phyloP scores from a whole-genome alignment of 2,329 filamentous ascomycete genomes.

The Xylaria polymorpha region DNA sequence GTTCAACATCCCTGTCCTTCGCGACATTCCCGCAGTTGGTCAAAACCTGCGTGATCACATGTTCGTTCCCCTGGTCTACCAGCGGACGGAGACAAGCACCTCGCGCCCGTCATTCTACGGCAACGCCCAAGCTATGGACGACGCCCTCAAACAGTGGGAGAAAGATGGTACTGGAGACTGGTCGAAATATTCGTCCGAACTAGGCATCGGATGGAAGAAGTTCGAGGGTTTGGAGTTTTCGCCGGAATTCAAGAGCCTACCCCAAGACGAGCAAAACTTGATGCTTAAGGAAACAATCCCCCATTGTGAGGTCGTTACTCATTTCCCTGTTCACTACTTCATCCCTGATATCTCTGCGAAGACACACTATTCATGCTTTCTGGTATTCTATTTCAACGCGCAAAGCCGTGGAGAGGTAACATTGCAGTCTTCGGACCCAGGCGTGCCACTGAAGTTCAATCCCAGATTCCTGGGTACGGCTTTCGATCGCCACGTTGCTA shows the following conservation, averaged over 20 bases:
- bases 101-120: constrained; percentile 60
- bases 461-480: constrained; percentile 64
- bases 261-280: constrained; percentile 56
- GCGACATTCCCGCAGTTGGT: constrained; percentile 54
- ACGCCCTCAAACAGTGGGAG: constrained; percentile 60
- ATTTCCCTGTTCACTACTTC: constrained; percentile 53
- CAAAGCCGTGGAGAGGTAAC: constrained; percentile 64
- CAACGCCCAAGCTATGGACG: constrained; percentile 54
- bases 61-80: constrained; percentile 54
- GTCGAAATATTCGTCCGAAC: constrained; percentile 54
- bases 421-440: constrained; percentile 64
- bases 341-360: constrained; percentile 53
- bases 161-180: constrained; percentile 56
- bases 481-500: constrained; percentile 64
- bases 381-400: constrained; percentile 61
- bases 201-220: constrained; percentile 59
- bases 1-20: constrained; percentile 52
- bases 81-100: constrained; percentile 55
- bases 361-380: constrained; percentile 56
- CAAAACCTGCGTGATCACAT: constrained; percentile 56
- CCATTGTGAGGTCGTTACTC: constrained; percentile 59
- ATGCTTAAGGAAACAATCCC: constrained; percentile 64
- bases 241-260: constrained; percentile 63
- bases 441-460: constrained; percentile 63
- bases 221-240: constrained; percentile 54